phyloP scores from a whole-genome alignment of 805 yeast species.

The Saccharomycopsis sp. region DNA sequence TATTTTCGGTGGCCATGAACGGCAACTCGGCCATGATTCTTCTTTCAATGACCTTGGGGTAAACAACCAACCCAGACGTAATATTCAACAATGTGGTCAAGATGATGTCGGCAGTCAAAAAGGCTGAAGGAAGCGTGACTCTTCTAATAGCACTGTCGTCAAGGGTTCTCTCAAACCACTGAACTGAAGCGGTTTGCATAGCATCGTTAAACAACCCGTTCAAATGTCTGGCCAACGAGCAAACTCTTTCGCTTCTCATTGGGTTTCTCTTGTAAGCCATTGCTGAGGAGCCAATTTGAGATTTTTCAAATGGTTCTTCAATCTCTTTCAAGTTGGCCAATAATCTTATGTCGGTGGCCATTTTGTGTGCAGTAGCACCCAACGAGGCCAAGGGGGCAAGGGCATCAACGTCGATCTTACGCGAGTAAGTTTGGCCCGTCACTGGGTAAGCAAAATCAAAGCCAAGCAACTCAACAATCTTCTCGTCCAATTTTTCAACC shows the following conservation, averaged over 20 bases:
- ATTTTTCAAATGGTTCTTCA: slow-evolving; percentile 97
- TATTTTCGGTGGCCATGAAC: slow-evolving; percentile 98
- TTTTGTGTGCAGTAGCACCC: slow-evolving; percentile 94
- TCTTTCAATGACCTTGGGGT: slow-evolving; percentile 97
- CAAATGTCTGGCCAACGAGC: slow-evolving; percentile 94
- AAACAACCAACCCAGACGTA: slow-evolving; percentile 91
- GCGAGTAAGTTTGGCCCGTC: slow-evolving; percentile 98
- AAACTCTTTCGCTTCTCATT: slow-evolving; percentile 98
- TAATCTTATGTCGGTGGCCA: slow-evolving; percentile 94
- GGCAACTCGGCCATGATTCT: slow-evolving; percentile 92
- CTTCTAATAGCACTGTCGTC: slow-evolving; percentile 98
- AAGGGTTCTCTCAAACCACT: slow-evolving; percentile 98
- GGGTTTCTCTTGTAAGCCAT: slow-evolving; percentile 99
- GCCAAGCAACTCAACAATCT: slow-evolving; percentile 87
- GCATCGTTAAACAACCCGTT: slow-evolving; percentile 90
- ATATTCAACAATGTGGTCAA: slow-evolving; percentile 84
- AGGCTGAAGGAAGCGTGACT: slow-evolving; percentile 92
- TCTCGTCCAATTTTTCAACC: slow-evolving; percentile 86
- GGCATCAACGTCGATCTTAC: slow-evolving; percentile 94
- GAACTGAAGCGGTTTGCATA: slow-evolving; percentile 93
- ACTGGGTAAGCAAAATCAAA: slow-evolving; percentile 94
- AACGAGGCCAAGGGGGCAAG: slow-evolving; percentile 87
- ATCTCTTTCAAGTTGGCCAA: slow-evolving; percentile 94
- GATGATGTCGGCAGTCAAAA: slow-evolving; percentile 89
- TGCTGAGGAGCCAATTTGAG: slow-evolving; percentile 97